phyloP scores from a whole-genome alignment of 1,284 basidiomycete species.

The Kalmanozyma brasiliensis region DNA sequence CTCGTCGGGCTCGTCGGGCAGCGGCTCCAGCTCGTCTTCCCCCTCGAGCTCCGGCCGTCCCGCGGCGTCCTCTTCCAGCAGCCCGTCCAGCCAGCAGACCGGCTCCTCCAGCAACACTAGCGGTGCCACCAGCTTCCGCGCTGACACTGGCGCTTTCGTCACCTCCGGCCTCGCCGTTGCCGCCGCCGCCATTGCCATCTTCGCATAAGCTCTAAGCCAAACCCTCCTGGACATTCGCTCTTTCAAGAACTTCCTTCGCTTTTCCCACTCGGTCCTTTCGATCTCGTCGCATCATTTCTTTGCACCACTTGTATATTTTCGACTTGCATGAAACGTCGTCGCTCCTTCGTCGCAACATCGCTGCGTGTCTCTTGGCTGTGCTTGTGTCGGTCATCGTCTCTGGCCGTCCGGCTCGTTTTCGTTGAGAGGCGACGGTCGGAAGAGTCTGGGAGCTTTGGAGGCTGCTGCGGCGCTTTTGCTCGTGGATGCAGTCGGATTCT shows the following conservation, averaged over 20 bases:
- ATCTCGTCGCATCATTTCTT: slow-evolving; percentile 26
- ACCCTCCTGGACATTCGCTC: neutral
- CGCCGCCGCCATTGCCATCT: slow-evolving; percentile 29
- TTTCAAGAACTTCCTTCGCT: slow-evolving; percentile 2
- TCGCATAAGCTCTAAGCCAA: slow-evolving; percentile 19
- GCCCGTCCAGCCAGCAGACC: slow-evolving; percentile 5
- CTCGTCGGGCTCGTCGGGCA: slow-evolving; percentile 10
- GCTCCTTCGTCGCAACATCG: slow-evolving; percentile 4
- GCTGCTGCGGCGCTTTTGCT: neutral
- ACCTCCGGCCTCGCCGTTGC: slow-evolving; percentile 30
- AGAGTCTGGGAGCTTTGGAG: slow-evolving; percentile 11
- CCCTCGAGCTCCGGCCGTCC: slow-evolving; percentile 5
- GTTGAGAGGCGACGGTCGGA: slow-evolving; percentile 15
- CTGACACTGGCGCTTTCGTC: slow-evolving; percentile 28
- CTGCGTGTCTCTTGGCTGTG: neutral
- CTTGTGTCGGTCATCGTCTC: neutral
- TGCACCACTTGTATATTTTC: slow-evolving; percentile 28
- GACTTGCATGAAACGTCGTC: slow-evolving; percentile 19
- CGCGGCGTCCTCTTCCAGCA: neutral
- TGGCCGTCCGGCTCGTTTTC: neutral
- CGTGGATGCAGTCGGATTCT: neutral
- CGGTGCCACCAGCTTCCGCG: slow-evolving; percentile 25
- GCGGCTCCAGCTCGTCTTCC: slow-evolving; percentile 7
- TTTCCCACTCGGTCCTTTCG: slow-evolving; percentile 2
- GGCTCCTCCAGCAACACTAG: slow-evolving; percentile 9